Base-by-base conservation (phyloP, 768 basidiomycete species). In the Macrolepiota albuminosa region DNA sequence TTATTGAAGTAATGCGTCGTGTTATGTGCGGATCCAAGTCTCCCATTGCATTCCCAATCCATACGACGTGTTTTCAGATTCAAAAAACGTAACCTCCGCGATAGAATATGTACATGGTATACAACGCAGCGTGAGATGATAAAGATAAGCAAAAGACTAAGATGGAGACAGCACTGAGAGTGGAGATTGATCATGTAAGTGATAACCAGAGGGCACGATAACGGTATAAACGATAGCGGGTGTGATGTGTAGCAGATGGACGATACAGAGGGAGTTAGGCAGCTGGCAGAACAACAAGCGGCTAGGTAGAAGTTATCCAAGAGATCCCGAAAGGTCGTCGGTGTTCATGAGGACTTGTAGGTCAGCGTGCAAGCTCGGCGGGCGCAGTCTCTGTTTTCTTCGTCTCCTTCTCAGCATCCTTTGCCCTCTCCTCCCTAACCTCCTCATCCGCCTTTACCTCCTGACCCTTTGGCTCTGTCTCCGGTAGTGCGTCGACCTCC, bases 291-390 rank as follows among this genome's bases (percentile, higher is more conserved):
- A 57, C 54, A 63, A 58, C 54, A 56, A 58, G 49, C 58, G 43
- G 45, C 39, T 39, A 37, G 18, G 21, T 43, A 33, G 40, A 59
- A 59, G 48, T 52, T 54, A 46, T 63, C 56, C 56, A 39, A 59
- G 63, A 59, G 61, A 66, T 66, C 61, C 43, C 56, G 47, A 58
- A 49, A 49, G 31, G 26, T 60, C 60, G 48, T 33, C 59, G 49
- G 60, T 52, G 54, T 58, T 16, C n/a, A 13, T 58, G 45, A 33
- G 37, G 52, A 49, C 36, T 21, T 59, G 29, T 33, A 16, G 37
- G 47, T 61, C 57, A 66, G 46, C 43, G 58, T 29, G 36, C 24
- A n/a, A 58, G 29, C 34, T 48, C 34, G 31, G 50, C 48, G 10
- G 26, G 40, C 4, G 40, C 54, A 40, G 56, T 40, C 14, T 42